These are phyloP conservation scores for Sarocladium oryzae DNA, from an alignment of 2,329 filamentous ascomycete species.

Conservation along the genomic window DNA sequence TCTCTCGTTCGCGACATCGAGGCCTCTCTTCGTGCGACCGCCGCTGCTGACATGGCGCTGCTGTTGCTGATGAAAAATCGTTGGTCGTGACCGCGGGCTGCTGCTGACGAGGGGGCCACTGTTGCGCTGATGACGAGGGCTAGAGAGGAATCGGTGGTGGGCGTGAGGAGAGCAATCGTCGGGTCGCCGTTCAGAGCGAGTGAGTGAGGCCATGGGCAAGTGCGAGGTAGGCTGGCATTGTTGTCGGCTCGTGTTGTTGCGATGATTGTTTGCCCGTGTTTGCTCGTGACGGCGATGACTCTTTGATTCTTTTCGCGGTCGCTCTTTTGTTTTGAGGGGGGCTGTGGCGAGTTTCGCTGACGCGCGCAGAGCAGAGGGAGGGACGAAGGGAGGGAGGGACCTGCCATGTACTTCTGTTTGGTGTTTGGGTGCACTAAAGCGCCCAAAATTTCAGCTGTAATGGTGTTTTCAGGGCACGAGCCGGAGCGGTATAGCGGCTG, in stretches of 20 bases:
- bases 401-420: not conserved
- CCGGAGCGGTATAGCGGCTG: too few relatives aligned
- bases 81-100: slow-evolving; percentile 18
- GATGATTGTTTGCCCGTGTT: not conserved
- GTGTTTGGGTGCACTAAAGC: not conserved
- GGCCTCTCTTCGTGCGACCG: slow-evolving; percentile 40
- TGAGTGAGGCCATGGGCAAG: slow-evolving; percentile 44
- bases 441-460: not conserved
- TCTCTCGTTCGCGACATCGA: slow-evolving; percentile 34
- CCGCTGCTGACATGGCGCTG: not conserved
- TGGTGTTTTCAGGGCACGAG: too few relatives aligned
- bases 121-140: slow-evolving; percentile 16
- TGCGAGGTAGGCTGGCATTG: slow-evolving; percentile 4
- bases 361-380: not conserved
- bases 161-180: slow-evolving; percentile 15
- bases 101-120: slow-evolving; percentile 16
- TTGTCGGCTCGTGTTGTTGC: not conserved
- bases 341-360: slow-evolving; percentile 4
- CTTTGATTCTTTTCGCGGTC: not conserved
- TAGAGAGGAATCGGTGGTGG: slow-evolving; percentile 16
- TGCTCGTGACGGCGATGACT: not conserved
- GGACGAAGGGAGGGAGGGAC: not conserved
- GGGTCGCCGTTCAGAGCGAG: slow-evolving; percentile 44
- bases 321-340: slow-evolving; percentile 18
- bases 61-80: slow-evolving; percentile 13